Evolutionary conservation across 2,329 filamentous ascomycete species (phyloP).

Genomic region (Curvularia verruculosa): DNA sequence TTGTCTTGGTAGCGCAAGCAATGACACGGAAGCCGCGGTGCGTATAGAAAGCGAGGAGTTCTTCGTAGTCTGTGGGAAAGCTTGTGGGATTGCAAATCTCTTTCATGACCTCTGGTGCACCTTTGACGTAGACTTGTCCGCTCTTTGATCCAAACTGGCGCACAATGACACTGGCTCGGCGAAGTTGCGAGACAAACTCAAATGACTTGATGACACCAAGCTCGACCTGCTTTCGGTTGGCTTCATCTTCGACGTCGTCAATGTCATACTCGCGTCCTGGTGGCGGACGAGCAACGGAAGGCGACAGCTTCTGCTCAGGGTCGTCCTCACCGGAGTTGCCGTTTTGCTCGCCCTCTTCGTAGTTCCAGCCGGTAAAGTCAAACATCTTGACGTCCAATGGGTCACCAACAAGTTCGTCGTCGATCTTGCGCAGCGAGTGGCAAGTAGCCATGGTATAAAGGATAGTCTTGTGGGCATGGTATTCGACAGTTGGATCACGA

Average conservation of each 20-base stretch:
- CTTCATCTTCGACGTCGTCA: constrained; percentile 56
- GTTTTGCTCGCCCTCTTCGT: constrained; percentile 81
- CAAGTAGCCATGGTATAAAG: constrained; percentile 97
- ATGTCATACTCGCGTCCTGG: constrained; percentile 63
- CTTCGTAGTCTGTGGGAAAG: constrained; percentile 88
- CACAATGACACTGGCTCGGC: constrained; percentile 90
- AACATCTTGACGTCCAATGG: constrained; percentile 99
- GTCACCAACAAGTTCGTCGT: constrained; percentile 88
- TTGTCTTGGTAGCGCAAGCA: constrained; percentile 87
- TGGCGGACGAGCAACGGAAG: constrained; percentile 88
- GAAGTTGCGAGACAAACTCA: constrained; percentile 91
- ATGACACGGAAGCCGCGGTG: constrained; percentile 97
- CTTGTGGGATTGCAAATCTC: constrained; percentile 86
- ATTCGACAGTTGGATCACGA: constrained; percentile 65
- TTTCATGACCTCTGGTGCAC: constrained; percentile 93
- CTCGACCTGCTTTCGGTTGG: constrained; percentile 67
- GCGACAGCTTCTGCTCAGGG: constrained; percentile 78
- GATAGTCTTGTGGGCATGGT: constrained; percentile 69
- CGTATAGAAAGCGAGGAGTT: constrained; percentile 87
- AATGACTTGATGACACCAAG: constrained; percentile 90
- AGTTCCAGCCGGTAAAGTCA: constrained; percentile 91
- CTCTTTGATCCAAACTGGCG: constrained; percentile 84
- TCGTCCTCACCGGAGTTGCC: constrained; percentile 70
- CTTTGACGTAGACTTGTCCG: constrained; percentile 91
- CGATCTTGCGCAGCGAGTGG: constrained; percentile 85